Base-by-base conservation (phyloP, 169 alveolate genomes). In the Cryptosporidium andersoni region DNA sequence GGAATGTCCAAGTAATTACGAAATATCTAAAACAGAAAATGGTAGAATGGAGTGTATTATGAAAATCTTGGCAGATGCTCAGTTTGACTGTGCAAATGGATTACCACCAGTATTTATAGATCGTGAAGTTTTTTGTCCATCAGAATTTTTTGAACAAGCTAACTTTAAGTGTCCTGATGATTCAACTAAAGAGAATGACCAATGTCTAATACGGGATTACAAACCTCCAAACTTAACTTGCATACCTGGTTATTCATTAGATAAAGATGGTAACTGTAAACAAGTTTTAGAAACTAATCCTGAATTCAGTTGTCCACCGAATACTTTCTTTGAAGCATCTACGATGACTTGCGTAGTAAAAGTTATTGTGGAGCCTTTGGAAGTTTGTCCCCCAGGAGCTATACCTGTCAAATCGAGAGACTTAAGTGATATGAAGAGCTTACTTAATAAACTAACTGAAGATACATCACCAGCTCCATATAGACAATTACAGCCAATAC, bases 341-440 rank as follows among this genome's bases (percentile, higher is more conserved):
- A 74, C 85, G 9, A 74, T 74, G 85, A 49, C 85, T 39, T 74
- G 85, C 5, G 63, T 74, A 11, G 40, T 68, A 11, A 74, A 55
- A 58, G 85, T 74, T 40, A 45, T 74, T 74, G 85, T 74, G 4
- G 85, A 74, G 42, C 85, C 85, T 48, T 37, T 74, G 14, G 85
- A 74, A 25, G 85, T 74, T 1, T 74, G 85, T 40, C 85, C 85
- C 9, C 85, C 85, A 1, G 85, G 85, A 45, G 85, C 85, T 43
- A 43, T 74, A 34, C 85, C 85, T 7, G 85, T 74, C 1, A 74
- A 60, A 37, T 74, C 85, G 0, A 74, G 64, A 12, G 85, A 74
- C 25, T 55, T 74, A 8, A 16, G 52, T 8, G 85, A 74, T 34
- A 56, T 74, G 37, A 74, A 60, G 45, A 43, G 85, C 5, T 53